phyloP scores from a whole-genome alignment of 192 early-diverging fungal genomes.

The Mortierella alpina region DNA sequence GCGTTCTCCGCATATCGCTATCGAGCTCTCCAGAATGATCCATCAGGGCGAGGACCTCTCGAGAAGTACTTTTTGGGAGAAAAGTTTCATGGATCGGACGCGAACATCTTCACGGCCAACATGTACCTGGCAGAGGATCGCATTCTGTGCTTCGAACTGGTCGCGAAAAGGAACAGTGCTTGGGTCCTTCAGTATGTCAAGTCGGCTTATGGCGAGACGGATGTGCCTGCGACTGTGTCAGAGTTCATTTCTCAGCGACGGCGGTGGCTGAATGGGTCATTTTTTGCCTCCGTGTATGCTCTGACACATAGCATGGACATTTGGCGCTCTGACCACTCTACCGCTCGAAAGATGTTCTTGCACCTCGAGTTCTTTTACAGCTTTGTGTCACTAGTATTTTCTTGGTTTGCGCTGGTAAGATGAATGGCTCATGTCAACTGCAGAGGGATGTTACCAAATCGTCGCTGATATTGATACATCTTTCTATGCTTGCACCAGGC shows the following conservation, averaged over 20 bases:
- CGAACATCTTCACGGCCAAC: conserved; percentile 74
- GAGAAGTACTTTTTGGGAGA: conserved; percentile 77
- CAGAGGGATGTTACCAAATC: too few species aligned
- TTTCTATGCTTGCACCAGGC: neutral
- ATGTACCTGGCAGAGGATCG: conserved; percentile 85
- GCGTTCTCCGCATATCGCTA: conserved; percentile 86
- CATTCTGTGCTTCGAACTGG: conserved; percentile 83
- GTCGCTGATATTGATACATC: too few species aligned
- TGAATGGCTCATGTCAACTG: too few species aligned
- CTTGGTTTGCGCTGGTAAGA: conserved; percentile 84
- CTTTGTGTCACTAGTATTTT: conserved; percentile 80
- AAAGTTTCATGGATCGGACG: conserved; percentile 57
- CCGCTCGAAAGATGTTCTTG: conserved; percentile 75
- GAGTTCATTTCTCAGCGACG: conserved; percentile 95
- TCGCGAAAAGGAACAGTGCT: conserved; percentile 68
- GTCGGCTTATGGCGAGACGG: conserved; percentile 78
- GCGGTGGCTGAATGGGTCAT: conserved; percentile 92
- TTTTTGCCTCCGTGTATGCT: conserved; percentile 90
- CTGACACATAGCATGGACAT: conserved; percentile 77
- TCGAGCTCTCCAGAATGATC: conserved; percentile 69
- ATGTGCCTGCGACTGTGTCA: conserved; percentile 77
- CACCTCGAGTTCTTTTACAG: conserved; percentile 83
- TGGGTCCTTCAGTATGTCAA: conserved; percentile 79
- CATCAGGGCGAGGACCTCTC: conserved; percentile 63
- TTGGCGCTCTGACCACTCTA: conserved; percentile 75